A percentile compares a stretch with the other conserved stretches of the same genome.
These are phyloP conservation scores for Penicillium olsonii DNA, from an alignment of 2,329 filamentous ascomycete genomes.

Conservation along the genomic window DNA sequence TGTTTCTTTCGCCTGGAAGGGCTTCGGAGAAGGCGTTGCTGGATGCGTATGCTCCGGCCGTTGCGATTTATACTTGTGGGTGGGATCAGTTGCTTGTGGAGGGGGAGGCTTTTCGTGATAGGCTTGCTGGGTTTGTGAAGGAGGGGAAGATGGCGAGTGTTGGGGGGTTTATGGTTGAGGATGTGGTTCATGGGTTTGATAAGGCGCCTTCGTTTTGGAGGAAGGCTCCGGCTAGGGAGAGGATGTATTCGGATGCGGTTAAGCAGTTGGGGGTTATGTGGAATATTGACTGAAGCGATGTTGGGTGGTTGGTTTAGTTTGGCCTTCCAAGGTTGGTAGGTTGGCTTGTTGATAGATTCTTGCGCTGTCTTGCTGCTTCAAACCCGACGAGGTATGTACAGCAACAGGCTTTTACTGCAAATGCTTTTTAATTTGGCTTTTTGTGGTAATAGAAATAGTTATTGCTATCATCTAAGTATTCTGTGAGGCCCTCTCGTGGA, in stretches of 20 bases:
- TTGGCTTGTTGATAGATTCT: too few relatives aligned
- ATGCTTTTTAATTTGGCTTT: too few relatives aligned
- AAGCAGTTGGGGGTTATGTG: slow-evolving; percentile 20
- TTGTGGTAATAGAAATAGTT: too few relatives aligned
- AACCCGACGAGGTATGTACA: too few relatives aligned
- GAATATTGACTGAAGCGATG: slow-evolving; percentile 9
- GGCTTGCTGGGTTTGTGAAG: slow-evolving; percentile 12
- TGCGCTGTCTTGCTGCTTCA: too few relatives aligned
- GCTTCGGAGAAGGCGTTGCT: slow-evolving; percentile 10
- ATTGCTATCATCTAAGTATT: too few relatives aligned
- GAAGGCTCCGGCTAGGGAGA: slow-evolving; percentile 12
- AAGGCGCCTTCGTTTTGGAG: slow-evolving; percentile 22
- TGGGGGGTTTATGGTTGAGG: slow-evolving; percentile 18
- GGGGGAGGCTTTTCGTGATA: slow-evolving; percentile 20
- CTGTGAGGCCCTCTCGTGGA: too few relatives aligned
- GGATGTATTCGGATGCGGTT: slow-evolving; percentile 23
- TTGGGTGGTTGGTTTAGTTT: too few relatives aligned
- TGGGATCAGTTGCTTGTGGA: slow-evolving; percentile 26
- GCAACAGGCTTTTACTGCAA: too few relatives aligned
- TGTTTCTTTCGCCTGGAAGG: slow-evolving; percentile 22
- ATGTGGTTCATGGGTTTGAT: slow-evolving; percentile 23
- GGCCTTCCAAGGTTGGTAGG: neutral
- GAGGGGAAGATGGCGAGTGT: slow-evolving; percentile 15
- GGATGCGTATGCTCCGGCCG: slow-evolving; percentile 13
- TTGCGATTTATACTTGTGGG: slow-evolving; percentile 24